Evolutionary conservation across 768 basidiomycete species (phyloP).

Genomic region (Termitomyces sp.): DNA sequence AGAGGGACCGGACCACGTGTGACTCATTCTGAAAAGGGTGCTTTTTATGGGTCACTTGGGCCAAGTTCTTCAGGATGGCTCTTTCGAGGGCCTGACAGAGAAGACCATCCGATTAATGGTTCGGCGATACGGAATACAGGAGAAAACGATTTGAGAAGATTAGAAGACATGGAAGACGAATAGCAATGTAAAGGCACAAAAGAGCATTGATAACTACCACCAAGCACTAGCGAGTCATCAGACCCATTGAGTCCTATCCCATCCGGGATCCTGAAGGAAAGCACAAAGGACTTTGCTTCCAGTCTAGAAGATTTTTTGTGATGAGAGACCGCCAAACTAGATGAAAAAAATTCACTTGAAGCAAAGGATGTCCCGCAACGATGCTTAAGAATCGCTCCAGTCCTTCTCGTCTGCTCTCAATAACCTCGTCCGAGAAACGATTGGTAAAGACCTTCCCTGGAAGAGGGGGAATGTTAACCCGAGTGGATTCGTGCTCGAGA

Average conservation of each 20-base stretch:
- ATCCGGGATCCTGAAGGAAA: conserved; percentile 90
- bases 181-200: background rate
- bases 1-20: no score
- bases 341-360: conserved; percentile 62
- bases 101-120: background rate
- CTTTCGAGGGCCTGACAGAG: background rate
- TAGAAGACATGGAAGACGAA: background rate
- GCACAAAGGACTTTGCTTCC: conserved; percentile 96
- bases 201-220: background rate
- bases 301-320: conserved; percentile 43
- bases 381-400: conserved; percentile 92
- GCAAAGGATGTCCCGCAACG: conserved; percentile 93
- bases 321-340: background rate
- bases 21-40: no score
- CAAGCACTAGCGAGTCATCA: conserved; percentile 19
- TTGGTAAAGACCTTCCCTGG: conserved; percentile 99
- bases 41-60: no score
- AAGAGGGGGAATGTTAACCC: conserved; percentile 95
- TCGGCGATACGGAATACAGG: background rate
- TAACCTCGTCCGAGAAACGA: conserved; percentile 96
- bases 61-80: no score
- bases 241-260: conserved; percentile 80
- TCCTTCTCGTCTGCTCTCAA: conserved; percentile 87
- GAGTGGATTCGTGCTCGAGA: conserved; percentile 92
- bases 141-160: no score